phyloP scores from a whole-genome alignment of 1,284 basidiomycete genomes.

The Tausonia pullulans region DNA sequence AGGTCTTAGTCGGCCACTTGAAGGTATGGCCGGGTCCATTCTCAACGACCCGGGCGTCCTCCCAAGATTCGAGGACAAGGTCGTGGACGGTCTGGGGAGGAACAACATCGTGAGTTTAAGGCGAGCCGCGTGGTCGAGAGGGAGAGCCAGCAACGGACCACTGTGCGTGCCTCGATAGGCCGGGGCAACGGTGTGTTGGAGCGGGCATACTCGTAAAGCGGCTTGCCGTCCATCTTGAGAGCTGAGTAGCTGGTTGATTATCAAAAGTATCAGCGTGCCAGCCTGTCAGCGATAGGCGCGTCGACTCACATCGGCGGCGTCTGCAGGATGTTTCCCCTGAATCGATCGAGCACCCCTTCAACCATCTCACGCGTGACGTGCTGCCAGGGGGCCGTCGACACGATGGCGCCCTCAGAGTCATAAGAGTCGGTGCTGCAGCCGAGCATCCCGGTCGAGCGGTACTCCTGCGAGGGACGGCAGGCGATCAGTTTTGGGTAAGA shows the following conservation, averaged over 20 bases:
- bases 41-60: constrained; percentile 29
- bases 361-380: constrained; percentile 72
- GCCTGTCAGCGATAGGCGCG: too few relatives aligned
- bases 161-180: constrained; percentile 77
- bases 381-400: constrained; percentile 65
- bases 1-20: constrained; percentile 55
- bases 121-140: too few relatives aligned
- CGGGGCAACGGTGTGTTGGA: constrained; percentile 80
- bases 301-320: constrained; percentile 74
- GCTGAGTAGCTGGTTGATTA: constrained; percentile 70
- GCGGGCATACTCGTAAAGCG: constrained; percentile 91
- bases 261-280: neutral
- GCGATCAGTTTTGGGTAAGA: neutral
- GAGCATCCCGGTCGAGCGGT: constrained; percentile 77
- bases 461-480: constrained; percentile 51
- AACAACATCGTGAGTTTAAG: too few relatives aligned
- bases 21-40: constrained; percentile 26
- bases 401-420: constrained; percentile 72
- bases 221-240: constrained; percentile 94
- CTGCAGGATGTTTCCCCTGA: constrained; percentile 81
- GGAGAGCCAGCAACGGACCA: too few relatives aligned
- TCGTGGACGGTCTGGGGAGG: constrained; percentile 54
- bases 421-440: constrained; percentile 93
- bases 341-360: constrained; percentile 57
- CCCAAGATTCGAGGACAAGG: constrained; percentile 38